Conservation (phyloP, 2,329 filamentous ascomycete species). For the Claviceps capensis region DNA sequence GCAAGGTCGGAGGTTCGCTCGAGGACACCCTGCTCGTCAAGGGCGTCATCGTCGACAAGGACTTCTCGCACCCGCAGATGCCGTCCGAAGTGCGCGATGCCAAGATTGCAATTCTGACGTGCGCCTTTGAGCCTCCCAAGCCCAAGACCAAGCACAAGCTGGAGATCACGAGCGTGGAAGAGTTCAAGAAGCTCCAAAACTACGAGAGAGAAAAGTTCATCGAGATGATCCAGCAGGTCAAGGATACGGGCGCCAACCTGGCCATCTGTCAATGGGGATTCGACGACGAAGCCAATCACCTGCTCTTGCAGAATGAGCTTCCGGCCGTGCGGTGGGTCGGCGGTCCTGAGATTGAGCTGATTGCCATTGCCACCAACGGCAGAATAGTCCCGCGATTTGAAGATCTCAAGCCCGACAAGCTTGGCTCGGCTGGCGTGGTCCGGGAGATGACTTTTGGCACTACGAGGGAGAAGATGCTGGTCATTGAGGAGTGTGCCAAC, state of each 20-base stretch:
- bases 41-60: constrained; percentile 97
- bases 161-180: constrained; percentile 90
- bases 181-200: constrained; percentile 93
- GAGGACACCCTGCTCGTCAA: constrained; percentile 93
- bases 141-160: constrained; percentile 99
- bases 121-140: constrained; percentile 96
- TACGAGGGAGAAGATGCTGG: constrained; percentile 97
- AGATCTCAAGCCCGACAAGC: constrained; percentile 80
- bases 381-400: constrained; percentile 96
- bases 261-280: constrained; percentile 99
- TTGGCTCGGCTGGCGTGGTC: constrained; percentile 79
- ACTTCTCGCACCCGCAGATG: constrained; percentile 99
- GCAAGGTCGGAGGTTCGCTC: constrained; percentile 87
- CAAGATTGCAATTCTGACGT: constrained; percentile 94
- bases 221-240: constrained; percentile 98
- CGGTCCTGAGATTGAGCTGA: constrained; percentile 93
- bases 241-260: constrained; percentile 90
- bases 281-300: constrained; percentile 95
- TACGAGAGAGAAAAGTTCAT: constrained; percentile 95
- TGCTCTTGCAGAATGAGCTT: constrained; percentile 88
- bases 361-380: constrained; percentile 96
- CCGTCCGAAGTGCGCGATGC: constrained; percentile 87
- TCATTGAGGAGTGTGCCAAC: constrained; percentile 98
- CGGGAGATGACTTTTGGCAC: constrained; percentile 95
- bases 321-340: constrained; percentile 97